A percentile compares a stretch with the other conserved stretches of the same genome.
Conservation (phyloP, 106 monocot species). For the Hemerocallis citrina region DNA sequence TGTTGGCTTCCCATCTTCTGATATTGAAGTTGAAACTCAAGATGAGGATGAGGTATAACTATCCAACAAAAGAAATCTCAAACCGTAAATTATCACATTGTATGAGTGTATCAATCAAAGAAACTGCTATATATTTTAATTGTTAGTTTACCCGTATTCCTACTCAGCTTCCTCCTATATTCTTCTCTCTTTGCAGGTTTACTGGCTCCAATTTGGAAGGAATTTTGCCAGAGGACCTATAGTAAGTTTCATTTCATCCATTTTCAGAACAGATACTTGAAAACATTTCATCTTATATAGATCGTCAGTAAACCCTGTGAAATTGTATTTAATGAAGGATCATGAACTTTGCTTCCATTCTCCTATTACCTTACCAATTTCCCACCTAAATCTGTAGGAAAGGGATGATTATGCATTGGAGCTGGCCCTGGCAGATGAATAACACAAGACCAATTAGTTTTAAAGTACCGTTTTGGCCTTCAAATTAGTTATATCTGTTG, state of each 20-base stretch:
- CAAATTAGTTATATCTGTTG: too few relatives aligned
- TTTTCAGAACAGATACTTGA: too few relatives aligned
- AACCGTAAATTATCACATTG: not conserved
- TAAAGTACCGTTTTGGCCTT: not conserved
- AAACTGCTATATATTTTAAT: not conserved
- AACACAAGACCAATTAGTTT: not conserved
- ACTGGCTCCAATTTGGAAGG: slow-evolving; percentile 97
- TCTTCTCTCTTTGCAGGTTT: slow-evolving; percentile 44
- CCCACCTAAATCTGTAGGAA: slow-evolving; percentile 47
- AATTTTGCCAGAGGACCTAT: slow-evolving; percentile 93
- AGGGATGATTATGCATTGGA: slow-evolving; percentile 93
- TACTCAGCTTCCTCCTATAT: not conserved
- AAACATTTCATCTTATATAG: too few relatives aligned
- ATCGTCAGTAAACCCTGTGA: not conserved
- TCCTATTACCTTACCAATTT: not conserved
- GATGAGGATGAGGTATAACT: slow-evolving; percentile 92
- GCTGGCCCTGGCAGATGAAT: slow-evolving; percentile 84
- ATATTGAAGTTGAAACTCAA: slow-evolving; percentile 96
- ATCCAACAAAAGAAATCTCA: not conserved
- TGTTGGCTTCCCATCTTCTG: slow-evolving; percentile 84
- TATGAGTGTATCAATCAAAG: not conserved
- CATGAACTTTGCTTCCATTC: too few relatives aligned
- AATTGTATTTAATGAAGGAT: too few relatives aligned
- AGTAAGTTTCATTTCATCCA: slow-evolving; percentile 33
- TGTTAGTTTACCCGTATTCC: not conserved